Conservation (phyloP, 2,329 filamentous ascomycete genomes). For the Teratosphaeria nubilosa region DNA sequence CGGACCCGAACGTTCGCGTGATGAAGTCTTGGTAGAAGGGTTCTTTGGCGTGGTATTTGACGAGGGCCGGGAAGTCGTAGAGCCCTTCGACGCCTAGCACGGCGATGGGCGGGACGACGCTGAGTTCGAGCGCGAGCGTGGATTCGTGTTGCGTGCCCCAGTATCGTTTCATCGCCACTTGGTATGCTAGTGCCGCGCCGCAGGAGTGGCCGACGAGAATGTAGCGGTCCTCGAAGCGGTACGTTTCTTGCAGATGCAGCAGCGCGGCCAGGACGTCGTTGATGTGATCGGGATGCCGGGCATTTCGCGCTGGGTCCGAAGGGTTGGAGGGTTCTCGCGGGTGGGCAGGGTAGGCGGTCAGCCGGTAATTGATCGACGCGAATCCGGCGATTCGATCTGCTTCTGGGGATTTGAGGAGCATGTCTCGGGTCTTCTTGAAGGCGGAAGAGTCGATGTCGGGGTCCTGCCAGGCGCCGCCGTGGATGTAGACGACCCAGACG, state of each 20-base stretch:
- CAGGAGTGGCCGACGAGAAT: conserved; percentile 54
- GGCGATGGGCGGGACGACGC: conserved; percentile 35
- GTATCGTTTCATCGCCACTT: conserved; percentile 43
- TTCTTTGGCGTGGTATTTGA: conserved; percentile 34
- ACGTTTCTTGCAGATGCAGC: conserved; percentile 38
- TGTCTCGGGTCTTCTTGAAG: conserved; percentile 27
- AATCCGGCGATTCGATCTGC: conserved; percentile 45
- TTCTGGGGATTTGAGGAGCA: conserved; percentile 23
- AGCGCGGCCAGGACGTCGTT: conserved; percentile 46
- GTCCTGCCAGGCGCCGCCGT: conserved; percentile 43
- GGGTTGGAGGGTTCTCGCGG: conserved; percentile 37
- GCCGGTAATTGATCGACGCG: conserved; percentile 55
- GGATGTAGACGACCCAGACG: conserved; percentile 33
- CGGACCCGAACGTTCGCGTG: conserved; percentile 49
- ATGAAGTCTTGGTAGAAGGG: conserved; percentile 51
- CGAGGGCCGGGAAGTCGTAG: conserved; percentile 52
- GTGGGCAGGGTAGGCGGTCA: conserved; percentile 42
- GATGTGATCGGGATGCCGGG: conserved; percentile 51
- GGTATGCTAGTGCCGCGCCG: conserved; percentile 54
- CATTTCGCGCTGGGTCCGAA: conserved; percentile 37
- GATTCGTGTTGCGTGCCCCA: conserved; percentile 22
- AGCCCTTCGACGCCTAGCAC: conserved; percentile 57
- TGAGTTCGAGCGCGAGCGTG: conserved; percentile 14
- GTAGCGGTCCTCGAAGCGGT: conserved; percentile 38
- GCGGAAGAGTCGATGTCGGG: conserved; percentile 29